phyloP scores from a whole-genome alignment of 2,329 filamentous ascomycete species.

The Hypoxylon sp. region DNA sequence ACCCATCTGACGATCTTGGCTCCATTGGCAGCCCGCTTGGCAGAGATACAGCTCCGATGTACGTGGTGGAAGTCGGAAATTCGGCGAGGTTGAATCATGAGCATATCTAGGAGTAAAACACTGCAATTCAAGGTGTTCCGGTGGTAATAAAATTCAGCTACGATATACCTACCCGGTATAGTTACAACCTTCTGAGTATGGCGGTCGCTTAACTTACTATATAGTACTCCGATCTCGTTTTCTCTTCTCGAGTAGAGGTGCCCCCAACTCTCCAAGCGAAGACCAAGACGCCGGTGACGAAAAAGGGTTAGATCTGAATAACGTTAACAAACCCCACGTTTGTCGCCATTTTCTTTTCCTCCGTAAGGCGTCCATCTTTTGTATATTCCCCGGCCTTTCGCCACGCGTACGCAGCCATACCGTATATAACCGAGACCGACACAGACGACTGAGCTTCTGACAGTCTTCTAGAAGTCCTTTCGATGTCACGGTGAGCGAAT shows the following conservation, averaged over 20 bases:
- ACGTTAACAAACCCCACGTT: slow-evolving; percentile 9
- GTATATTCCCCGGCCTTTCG: background rate
- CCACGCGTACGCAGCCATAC: background rate
- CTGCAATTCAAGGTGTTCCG: too few relatives aligned
- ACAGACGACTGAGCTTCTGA: slow-evolving; percentile 4
- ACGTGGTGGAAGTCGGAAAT: slow-evolving; percentile 28
- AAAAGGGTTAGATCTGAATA: slow-evolving; percentile 12
- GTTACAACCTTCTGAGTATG: too few relatives aligned
- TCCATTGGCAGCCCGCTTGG: slow-evolving; percentile 18
- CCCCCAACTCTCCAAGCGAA: too few relatives aligned
- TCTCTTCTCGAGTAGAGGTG: too few relatives aligned
- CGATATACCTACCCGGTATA: too few relatives aligned
- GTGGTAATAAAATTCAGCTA: too few relatives aligned
- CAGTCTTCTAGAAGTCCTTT: slow-evolving; percentile 25
- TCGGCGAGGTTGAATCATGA: background rate
- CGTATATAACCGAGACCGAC: background rate
- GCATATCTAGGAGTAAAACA: too few relatives aligned
- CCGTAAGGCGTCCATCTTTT: background rate
- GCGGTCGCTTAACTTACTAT: too few relatives aligned
- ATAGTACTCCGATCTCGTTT: too few relatives aligned
- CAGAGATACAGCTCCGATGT: slow-evolving; percentile 7
- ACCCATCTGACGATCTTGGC: slow-evolving; percentile 27
- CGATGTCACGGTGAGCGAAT: background rate
- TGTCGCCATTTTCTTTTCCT: background rate
- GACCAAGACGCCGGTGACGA: slow-evolving; percentile 7